phyloP scores from a whole-genome alignment of 148 eudicot genomes.

The Fagopyrum tataricum region DNA sequence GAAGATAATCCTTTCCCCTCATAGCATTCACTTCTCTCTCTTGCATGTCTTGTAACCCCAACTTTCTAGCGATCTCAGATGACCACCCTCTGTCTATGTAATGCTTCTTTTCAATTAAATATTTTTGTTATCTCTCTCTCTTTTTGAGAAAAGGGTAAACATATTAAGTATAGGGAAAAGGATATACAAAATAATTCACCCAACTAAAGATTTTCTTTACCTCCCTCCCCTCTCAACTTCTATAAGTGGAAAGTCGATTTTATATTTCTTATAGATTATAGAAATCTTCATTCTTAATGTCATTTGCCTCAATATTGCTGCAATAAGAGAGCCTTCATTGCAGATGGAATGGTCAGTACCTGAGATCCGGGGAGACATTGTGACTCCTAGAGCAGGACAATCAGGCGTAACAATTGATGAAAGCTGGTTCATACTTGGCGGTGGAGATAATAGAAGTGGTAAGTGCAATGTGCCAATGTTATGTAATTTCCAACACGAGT shows the following conservation, averaged over 20 bases:
- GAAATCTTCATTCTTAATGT: background rate
- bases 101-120: background rate
- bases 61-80: background rate
- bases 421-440: conserved; percentile 85
- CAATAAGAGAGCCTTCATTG: conserved; percentile 11
- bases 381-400: conserved; percentile 88
- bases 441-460: conserved; percentile 96
- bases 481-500: background rate
- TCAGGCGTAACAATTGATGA: conserved; percentile 67
- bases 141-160: no score
- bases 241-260: background rate
- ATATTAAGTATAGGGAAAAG: no score
- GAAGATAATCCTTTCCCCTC: background rate
- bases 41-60: background rate
- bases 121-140: background rate
- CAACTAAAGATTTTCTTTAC: no score
- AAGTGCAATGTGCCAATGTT: background rate
- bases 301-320: background rate
- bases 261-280: background rate
- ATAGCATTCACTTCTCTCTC: background rate
- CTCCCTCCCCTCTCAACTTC: background rate
- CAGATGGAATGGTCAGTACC: conserved; percentile 99
- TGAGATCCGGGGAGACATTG: conserved; percentile 66
- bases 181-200: no score
- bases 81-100: background rate